These are phyloP conservation scores for Hypericum androsaemum DNA, from an alignment of 345 rosid species.

Conservation along the genomic window DNA sequence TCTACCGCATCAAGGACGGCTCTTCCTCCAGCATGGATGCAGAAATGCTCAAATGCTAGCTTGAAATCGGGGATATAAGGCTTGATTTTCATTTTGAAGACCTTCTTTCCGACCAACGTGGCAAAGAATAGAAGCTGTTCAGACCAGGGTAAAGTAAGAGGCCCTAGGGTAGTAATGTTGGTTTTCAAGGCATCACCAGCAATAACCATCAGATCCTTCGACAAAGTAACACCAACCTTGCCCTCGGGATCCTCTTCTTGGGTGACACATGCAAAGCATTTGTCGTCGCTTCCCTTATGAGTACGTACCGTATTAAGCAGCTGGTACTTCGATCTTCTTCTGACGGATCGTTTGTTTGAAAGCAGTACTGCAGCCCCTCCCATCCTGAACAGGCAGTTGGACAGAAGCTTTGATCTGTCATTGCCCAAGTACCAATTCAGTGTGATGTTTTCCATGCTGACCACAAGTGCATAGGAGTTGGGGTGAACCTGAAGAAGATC, in stretches of 20 bases:
- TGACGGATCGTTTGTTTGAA: not conserved
- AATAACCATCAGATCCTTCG: slow-evolving; percentile 1
- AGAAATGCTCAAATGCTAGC: slow-evolving; percentile 1
- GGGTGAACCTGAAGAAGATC: slow-evolving; percentile 3
- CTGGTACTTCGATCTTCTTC: slow-evolving; percentile 1
- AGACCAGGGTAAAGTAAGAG: not conserved
- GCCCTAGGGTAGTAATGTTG: not conserved
- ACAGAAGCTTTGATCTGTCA: slow-evolving; percentile 1
- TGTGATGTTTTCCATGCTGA: slow-evolving; percentile 4
- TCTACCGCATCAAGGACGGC: not conserved
- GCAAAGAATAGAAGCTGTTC: slow-evolving; percentile 3
- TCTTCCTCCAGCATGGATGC: slow-evolving; percentile 4
- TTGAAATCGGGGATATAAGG: slow-evolving; percentile 4
- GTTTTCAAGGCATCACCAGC: slow-evolving; percentile 2
- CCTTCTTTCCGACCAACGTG: slow-evolving; percentile 1
- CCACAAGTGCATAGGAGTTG: not conserved
- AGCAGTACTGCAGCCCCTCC: slow-evolving; percentile 2
- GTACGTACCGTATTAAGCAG: not conserved
- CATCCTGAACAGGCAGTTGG: slow-evolving; percentile 1
- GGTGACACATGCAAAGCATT: slow-evolving; percentile 2
- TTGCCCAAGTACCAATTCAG: slow-evolving; percentile 4
- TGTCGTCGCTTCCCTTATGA: slow-evolving; percentile 1
- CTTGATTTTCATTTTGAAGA: slow-evolving; percentile 1
- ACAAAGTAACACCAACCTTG: not conserved
- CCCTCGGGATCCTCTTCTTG: slow-evolving; percentile 3